Percentiles rank a stretch among this genome's conserved stretches.
Conservation (phyloP, 1,139 yeast species). For the Protomyces inundatus region DNA sequence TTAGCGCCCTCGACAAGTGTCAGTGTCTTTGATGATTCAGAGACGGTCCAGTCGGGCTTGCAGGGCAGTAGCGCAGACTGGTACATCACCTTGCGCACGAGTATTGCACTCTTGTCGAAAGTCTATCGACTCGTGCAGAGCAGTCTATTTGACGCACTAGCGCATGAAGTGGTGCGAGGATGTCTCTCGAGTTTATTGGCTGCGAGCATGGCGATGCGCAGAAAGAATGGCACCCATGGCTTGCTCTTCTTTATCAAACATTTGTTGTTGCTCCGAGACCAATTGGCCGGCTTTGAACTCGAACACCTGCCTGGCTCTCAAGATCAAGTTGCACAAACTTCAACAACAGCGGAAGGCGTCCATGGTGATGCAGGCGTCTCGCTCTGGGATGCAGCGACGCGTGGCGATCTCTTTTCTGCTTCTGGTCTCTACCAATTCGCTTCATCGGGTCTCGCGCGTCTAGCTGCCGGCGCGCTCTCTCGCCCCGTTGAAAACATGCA, state of each 20-base stretch:
- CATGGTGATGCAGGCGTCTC: not conserved
- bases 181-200: constrained; percentile 57
- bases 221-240: constrained; percentile 51
- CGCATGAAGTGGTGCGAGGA: constrained; percentile 78
- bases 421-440: constrained; percentile 11
- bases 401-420: constrained; percentile 1
- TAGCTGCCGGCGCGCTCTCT: constrained; percentile 12
- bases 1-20: not conserved
- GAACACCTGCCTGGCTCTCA: constrained; percentile 45
- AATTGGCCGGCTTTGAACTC: constrained; percentile 72
- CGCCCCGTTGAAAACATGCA: constrained; percentile 21
- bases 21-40: constrained; percentile 10
- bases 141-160: constrained; percentile 80
- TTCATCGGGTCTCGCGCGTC: constrained; percentile 6
- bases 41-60: constrained; percentile 33
- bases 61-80: constrained; percentile 47
- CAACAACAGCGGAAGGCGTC: not conserved
- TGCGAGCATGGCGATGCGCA: constrained; percentile 47
- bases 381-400: constrained; percentile 1
- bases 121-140: constrained; percentile 70
- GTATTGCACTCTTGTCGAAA: constrained; percentile 65
- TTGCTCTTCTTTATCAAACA: constrained; percentile 67
- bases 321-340: not conserved
- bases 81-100: constrained; percentile 70
- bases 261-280: constrained; percentile 62